Evolutionary conservation across 2,329 filamentous ascomycete genomes (phyloP).

Genomic region (Laburnicola sp.): DNA sequence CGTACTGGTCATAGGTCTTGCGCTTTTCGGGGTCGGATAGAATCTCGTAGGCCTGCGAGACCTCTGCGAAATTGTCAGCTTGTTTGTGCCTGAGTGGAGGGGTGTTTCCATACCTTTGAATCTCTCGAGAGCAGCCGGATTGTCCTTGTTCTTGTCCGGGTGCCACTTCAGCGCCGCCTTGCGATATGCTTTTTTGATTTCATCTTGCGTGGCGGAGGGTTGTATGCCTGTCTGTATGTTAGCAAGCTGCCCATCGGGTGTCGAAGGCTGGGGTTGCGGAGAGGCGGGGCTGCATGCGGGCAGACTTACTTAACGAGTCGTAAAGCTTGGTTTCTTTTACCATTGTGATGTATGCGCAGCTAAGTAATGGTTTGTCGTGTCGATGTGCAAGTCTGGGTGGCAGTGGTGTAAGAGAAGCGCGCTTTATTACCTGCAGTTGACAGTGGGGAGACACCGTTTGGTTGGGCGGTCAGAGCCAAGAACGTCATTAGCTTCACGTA

Average conservation of each 20-base stretch:
- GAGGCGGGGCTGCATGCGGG: conserved; percentile 27
- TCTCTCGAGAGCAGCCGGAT: conserved; percentile 80
- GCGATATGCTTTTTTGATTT: conserved; percentile 95
- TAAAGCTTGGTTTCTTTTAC: conserved; percentile 96
- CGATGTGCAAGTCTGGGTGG: conserved; percentile 14
- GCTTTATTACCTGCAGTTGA: conserved; percentile 33
- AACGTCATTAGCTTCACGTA: too few species aligned
- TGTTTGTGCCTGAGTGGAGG: not conserved
- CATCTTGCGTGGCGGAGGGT: conserved; percentile 80
- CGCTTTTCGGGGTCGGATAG: conserved; percentile 96
- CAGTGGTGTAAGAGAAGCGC: conserved; percentile 25
- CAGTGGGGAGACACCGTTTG: conserved; percentile 34
- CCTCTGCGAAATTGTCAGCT: conserved; percentile 58
- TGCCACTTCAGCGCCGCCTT: conserved; percentile 91
- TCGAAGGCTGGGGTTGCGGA: conserved; percentile 14
- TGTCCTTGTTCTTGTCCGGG: conserved; percentile 97
- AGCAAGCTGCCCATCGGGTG: conserved; percentile 20
- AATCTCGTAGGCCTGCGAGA: conserved; percentile 97
- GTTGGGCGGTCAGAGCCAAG: conserved; percentile 24
- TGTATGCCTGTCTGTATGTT: conserved; percentile 59
- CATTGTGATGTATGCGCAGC: conserved; percentile 61
- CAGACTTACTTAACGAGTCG: conserved; percentile 66
- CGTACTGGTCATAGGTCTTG: conserved; percentile 91
- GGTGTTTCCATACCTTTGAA: conserved; percentile 69
- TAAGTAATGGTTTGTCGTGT: conserved; percentile 18